phyloP scores from a whole-genome alignment of 352 stramenopile species.

The Phytopythium kandeliae region DNA sequence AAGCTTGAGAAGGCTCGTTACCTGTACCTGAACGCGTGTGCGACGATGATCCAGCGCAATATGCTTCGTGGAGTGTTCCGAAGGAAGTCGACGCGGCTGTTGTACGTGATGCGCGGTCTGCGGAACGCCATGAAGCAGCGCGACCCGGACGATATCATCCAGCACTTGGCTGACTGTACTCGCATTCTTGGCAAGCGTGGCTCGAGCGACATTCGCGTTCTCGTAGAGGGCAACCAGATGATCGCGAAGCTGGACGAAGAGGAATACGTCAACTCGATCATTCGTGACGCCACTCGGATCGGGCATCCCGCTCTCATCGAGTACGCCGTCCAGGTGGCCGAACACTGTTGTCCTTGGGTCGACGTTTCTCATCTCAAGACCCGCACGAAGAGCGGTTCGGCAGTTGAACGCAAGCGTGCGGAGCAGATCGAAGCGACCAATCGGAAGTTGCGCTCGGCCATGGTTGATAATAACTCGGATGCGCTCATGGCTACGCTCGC shows the following conservation, averaged over 20 bases:
- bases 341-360: constrained; percentile 59
- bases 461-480: constrained; percentile 60
- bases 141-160: constrained; percentile 56
- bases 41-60: constrained; percentile 82
- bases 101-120: constrained; percentile 53
- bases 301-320: constrained; percentile 54
- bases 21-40: constrained; percentile 73
- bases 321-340: constrained; percentile 50
- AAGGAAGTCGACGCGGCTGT: constrained; percentile 50
- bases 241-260: constrained; percentile 68
- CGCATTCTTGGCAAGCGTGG: constrained; percentile 49
- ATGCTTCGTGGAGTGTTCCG: constrained; percentile 66
- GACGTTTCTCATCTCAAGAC: constrained; percentile 44
- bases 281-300: constrained; percentile 51
- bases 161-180: constrained; percentile 47
- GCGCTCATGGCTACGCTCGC: constrained; percentile 64
- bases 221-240: constrained; percentile 42
- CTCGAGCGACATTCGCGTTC: constrained; percentile 52
- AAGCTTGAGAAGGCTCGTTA: constrained; percentile 73
- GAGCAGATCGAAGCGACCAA: constrained; percentile 43
- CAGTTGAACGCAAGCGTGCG: constrained; percentile 22
- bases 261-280: constrained; percentile 69
- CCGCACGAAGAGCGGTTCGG: constrained; percentile 28
- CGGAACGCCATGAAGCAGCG: constrained; percentile 46
- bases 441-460: constrained; percentile 46